Evolutionary conservation across 495 filamentous ascomycete genomes (phyloP).

Genomic region (Tuber umbilicatum): DNA sequence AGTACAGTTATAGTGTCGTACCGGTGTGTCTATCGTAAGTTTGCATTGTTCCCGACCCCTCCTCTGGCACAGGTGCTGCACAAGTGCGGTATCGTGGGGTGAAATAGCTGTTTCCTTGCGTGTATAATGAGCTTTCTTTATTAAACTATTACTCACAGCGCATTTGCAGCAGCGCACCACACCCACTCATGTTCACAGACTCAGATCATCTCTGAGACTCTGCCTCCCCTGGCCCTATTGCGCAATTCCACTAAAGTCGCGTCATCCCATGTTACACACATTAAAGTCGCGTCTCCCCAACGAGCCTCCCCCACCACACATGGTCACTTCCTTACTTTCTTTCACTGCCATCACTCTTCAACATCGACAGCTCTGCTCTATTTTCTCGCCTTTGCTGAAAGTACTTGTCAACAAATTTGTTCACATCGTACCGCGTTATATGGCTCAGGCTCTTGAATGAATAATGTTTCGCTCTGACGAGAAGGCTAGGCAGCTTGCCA

Average conservation of each 20-base stretch:
- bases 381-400: background rate
- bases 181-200: background rate
- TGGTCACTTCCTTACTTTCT: background rate
- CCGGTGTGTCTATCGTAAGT: too few relatives aligned
- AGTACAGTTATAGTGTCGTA: too few relatives aligned
- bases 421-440: background rate
- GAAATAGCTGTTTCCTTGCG: background rate
- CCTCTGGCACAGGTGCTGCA: background rate
- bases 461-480: slow-evolving; percentile 8
- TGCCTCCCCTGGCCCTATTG: background rate
- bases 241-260: background rate
- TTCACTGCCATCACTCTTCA: background rate
- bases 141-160: background rate
- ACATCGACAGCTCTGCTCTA: background rate
- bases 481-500: slow-evolving; percentile 24
- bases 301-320: background rate
- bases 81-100: too few relatives aligned
- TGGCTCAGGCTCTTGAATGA: background rate
- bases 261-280: background rate
- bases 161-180: background rate
- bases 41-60: too few relatives aligned
- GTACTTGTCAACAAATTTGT: too few relatives aligned
- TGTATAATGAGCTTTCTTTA: background rate
- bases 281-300: background rate
- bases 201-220: background rate